phyloP scores from a whole-genome alignment of 2,329 filamentous ascomycete genomes.

The Diaporthe citrichinensis region DNA sequence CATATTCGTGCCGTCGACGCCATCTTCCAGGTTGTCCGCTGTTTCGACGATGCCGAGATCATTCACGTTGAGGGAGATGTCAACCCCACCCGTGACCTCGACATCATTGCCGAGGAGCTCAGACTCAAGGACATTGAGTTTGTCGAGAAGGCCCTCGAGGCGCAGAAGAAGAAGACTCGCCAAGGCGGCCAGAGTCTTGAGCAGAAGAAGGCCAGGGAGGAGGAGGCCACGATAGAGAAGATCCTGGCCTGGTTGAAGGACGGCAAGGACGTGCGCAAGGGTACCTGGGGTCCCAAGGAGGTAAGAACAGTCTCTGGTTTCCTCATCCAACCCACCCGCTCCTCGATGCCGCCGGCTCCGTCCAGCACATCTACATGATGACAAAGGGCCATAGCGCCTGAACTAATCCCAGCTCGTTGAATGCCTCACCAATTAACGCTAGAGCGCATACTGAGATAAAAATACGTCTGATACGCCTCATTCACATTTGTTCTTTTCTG shows the following conservation, averaged over 20 bases:
- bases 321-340: constrained; percentile 43
- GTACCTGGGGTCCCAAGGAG: constrained; percentile 93
- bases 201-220: constrained; percentile 97
- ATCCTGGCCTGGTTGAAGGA: constrained; percentile 85
- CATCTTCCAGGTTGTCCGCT: constrained; percentile 96
- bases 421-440: constrained; percentile 81
- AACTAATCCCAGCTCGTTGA: constrained; percentile 99
- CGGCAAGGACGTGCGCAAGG: constrained; percentile 94
- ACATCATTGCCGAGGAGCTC: constrained; percentile 97
- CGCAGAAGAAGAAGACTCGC: constrained; percentile 92
- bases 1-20: constrained; percentile 98
- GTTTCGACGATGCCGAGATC: constrained; percentile 99
- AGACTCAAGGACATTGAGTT: constrained; percentile 99
- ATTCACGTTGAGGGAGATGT: constrained; percentile 99
- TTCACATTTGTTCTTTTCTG: constrained; percentile 38
- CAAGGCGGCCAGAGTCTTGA: constrained; percentile 95
- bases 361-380: constrained; percentile 76
- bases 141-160: constrained; percentile 93
- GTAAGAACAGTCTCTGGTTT: constrained; percentile 68
- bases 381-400: constrained; percentile 96
- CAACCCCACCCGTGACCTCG: constrained; percentile 91
- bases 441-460: constrained; percentile 91
- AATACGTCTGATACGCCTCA: constrained; percentile 74
- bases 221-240: constrained; percentile 94
- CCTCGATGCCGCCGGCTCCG: constrained; percentile 34